Evolutionary conservation across 192 early-diverging fungal genomes (phyloP), one percentile per base, ranked within the genome.

Genomic region (Martensiomyces pterosporus): DNA sequence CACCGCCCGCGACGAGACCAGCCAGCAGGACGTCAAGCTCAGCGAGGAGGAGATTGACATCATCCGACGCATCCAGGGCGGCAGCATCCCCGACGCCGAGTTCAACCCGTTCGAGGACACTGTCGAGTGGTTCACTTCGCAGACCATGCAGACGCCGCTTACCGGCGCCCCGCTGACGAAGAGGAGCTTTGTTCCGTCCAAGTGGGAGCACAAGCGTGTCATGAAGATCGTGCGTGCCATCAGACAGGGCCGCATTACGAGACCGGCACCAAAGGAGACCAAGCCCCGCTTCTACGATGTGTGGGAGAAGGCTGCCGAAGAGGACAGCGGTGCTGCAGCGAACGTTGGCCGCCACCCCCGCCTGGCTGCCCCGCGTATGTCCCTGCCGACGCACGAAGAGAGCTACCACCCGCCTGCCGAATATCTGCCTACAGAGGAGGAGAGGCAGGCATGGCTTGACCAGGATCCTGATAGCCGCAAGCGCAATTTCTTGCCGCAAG

Each of bases 181-280:
- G 81, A 75, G 91, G 18, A 81, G 97, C 6, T 99, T 97, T 50
- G 60, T 95, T 47, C 94, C 94, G 14, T 97, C 93, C 35, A 95
- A 93, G 71, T 83, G 81, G 72, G 97, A 99, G 76, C 90, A 85
- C 29, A 90, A 86, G 67, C 86, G 80, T 60, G 87, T 99, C 38
- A 93, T 94, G 93, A 90, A 98, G 80, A 91, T 99, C 60, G 97
- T 93, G 9, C 91, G 89, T 26, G 93, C 91, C 33, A 97, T 99
- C 71, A 86, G 90, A 27, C 75, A 85, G 51, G 94, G 94, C 17
- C 80, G 79, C 23, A 92, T 94, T 47, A 81, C 87, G 25, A 67
- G 80, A 9, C 76, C 78, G 50, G 66, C 74, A 19, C 64, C 65
- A 17, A 55, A 52, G 27, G 54, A 61, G 16, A 59, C 80, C 36